phyloP scores from a whole-genome alignment of 2,329 filamentous ascomycete genomes.

The Trichoderma semiorbis region DNA sequence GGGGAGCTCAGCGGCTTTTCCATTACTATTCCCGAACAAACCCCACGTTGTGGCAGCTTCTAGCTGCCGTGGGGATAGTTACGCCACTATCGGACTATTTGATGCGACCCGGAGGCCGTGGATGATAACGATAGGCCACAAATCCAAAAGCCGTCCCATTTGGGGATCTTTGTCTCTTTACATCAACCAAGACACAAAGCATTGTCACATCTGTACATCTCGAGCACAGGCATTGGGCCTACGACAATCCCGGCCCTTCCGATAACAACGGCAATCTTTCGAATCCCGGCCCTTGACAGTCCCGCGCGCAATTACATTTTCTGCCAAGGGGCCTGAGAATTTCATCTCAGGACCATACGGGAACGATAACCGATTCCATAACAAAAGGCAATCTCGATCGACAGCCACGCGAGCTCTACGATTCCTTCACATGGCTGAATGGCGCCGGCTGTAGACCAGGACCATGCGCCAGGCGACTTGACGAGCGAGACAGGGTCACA shows the following conservation, averaged over 20 bases:
- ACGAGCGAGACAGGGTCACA: slow-evolving; percentile 20
- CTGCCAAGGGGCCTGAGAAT: not conserved
- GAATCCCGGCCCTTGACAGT: not conserved
- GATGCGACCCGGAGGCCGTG: not conserved
- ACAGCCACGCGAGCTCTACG: slow-evolving; percentile 1
- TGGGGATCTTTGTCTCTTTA: not conserved
- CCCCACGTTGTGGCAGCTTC: slow-evolving; percentile 7
- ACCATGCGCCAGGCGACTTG: slow-evolving; percentile 24
- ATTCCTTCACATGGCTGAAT: slow-evolving; percentile 31
- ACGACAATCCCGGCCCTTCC: not conserved
- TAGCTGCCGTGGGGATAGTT: slow-evolving; percentile 10
- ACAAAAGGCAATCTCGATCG: not conserved
- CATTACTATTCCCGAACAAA: not conserved
- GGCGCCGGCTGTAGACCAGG: slow-evolving; percentile 32
- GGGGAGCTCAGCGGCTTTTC: not conserved
- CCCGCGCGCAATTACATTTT: not conserved
- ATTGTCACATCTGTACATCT: not conserved
- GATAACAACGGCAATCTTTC: not conserved
- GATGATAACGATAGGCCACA: slow-evolving; percentile 6
- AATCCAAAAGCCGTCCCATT: not conserved
- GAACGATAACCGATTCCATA: not conserved
- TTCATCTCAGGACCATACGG: not conserved
- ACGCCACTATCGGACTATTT: slow-evolving; percentile 9
- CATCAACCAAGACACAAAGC: not conserved
- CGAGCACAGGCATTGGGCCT: not conserved